These are phyloP conservation scores for Debaryomyces subglobosus DNA, from an alignment of 1,139 yeast genomes.

Conservation along the genomic window DNA sequence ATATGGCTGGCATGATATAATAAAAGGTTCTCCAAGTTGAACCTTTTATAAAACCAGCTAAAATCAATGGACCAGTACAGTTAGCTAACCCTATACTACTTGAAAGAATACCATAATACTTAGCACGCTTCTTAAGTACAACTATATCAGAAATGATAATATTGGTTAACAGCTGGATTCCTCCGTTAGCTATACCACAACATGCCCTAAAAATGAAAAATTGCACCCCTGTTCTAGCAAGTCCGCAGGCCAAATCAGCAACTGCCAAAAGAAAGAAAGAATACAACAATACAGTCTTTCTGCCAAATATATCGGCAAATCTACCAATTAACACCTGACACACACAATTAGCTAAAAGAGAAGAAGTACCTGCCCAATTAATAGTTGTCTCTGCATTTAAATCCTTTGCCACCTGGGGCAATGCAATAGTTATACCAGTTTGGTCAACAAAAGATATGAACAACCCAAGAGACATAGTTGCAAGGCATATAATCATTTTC, in stretches of 20 bases:
- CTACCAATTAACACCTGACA: constrained; percentile 51
- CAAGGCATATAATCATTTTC: constrained; percentile 32
- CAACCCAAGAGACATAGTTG: constrained; percentile 3
- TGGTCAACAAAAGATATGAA: constrained; percentile 44
- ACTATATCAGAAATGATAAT: constrained; percentile 48
- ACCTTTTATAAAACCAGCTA: constrained; percentile 48
- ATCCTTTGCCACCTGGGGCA: constrained; percentile 39
- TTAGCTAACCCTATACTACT: constrained; percentile 58
- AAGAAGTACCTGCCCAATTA: constrained; percentile 57
- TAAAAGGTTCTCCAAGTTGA: constrained; percentile 57
- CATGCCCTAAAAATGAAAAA: constrained; percentile 47
- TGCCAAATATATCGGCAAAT: constrained; percentile 47
- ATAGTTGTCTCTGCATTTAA: constrained; percentile 40
- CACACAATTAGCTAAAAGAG: constrained; percentile 48
- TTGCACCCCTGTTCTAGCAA: constrained; percentile 42
- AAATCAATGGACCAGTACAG: constrained; percentile 58
- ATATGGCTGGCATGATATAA: constrained; percentile 48
- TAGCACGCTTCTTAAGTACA: constrained; percentile 46
- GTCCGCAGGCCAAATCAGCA: constrained; percentile 47
- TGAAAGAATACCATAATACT: constrained; percentile 53
- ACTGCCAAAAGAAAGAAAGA: constrained; percentile 34
- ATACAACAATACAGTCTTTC: constrained; percentile 39
- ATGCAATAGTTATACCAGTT: constrained; percentile 44
- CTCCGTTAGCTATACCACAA: constrained; percentile 52
- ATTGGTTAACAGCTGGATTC: constrained; percentile 45